Evolutionary conservation across 305 asterid species (phyloP).

Genomic region (Fraxinus albicans): DNA sequence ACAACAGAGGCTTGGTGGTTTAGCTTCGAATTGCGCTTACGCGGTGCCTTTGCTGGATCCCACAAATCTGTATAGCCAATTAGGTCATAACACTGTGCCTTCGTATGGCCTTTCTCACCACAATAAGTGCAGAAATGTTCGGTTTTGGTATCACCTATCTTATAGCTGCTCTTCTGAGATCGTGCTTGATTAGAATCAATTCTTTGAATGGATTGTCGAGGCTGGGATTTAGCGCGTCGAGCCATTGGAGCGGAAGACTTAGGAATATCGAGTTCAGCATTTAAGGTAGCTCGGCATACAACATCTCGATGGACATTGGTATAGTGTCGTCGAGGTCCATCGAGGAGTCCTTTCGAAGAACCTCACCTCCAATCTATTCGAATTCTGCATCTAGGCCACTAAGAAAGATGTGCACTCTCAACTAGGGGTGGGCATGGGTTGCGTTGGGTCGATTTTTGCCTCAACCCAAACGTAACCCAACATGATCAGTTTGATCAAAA

Average conservation of each 20-base stretch:
- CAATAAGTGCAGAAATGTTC: no score
- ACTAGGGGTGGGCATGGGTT: no score
- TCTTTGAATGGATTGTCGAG: neutral
- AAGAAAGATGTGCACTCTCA: conserved; percentile 8
- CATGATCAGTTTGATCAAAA: no score
- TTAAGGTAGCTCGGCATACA: neutral
- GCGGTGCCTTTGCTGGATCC: no score
- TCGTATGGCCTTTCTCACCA: no score
- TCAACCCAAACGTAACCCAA: no score
- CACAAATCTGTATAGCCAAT: no score
- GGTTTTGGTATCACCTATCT: neutral
- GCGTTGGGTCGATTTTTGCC: no score
- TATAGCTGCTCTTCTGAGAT: neutral
- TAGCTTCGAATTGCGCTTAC: no score
- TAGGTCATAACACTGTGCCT: no score
- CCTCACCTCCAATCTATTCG: conserved; percentile 6
- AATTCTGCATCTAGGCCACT: conserved; percentile 4
- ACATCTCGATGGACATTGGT: neutral
- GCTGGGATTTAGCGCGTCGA: neutral
- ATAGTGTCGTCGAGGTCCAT: neutral
- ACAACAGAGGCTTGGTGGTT: no score
- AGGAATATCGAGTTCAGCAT: neutral
- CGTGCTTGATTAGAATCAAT: neutral
- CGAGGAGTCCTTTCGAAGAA: neutral
- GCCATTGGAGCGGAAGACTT: neutral